Base-by-base conservation (phyloP, 345 rosid genomes). In the Pistacia vera region DNA sequence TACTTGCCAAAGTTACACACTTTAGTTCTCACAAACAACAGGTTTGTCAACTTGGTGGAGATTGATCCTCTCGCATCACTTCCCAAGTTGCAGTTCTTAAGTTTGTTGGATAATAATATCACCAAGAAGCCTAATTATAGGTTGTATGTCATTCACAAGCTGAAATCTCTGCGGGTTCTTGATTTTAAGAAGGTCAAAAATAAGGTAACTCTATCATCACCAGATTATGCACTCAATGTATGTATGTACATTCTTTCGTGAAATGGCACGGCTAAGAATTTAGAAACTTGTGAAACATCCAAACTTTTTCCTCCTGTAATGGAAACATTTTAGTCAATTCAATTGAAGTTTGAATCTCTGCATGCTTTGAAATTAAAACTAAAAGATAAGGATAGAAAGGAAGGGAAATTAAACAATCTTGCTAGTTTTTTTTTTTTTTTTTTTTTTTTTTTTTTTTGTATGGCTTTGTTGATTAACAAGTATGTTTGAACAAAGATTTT, bases 21-120 rank as follows among this genome's bases (percentile, higher is more conserved):
- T 2, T 85, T 97, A 80, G 86, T 97, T 77, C 94, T 97, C 68
- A 94, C 98, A 48, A 97, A 97, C 79, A 97, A 97, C 79, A 87
- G 99, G 88, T 94, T 97, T 76, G 99, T 97, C 82, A 97, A 97
- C 88, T 86, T 97, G 85, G 93, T 83, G 75, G 99, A 97, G 86
- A 94, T 97, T 75, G 99, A 97, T 81, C 98, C 99, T 75, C 91
- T 97, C 56, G 81, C 91, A 52, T 94, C 99, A 49, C 85, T 97
- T 46, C 88, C 91, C 17, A 92, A 90, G 88, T 93, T 97, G 83
- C 97, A 88, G 80, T 88, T 88, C 85, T 97, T 97, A 68, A 91
- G 94, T 80, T 87, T 97, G 28, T 83, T 97, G 91, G 98, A 97
- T 82, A 97, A 94, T 73, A 97, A 85, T 75, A 86, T 97, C 80